A percentile compares a stretch with the other conserved stretches of the same genome.
phyloP scores from a whole-genome alignment of 805 yeast genomes.

The Pichia kluyveri region DNA sequence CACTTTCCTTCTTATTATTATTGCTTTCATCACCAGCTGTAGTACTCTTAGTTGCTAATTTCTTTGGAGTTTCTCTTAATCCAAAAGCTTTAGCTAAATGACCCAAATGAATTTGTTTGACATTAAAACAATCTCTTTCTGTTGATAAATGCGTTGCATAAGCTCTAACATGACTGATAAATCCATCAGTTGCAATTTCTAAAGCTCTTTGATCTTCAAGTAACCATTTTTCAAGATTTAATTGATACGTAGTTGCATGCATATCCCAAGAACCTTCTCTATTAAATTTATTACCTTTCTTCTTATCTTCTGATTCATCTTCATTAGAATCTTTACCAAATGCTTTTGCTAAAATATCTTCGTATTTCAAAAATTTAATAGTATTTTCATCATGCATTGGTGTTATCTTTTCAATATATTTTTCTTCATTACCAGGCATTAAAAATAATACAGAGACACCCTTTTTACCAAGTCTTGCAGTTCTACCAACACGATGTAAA shows the following conservation, averaged over 20 bases:
- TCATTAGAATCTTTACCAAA: conserved; percentile 18
- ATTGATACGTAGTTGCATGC: conserved; percentile 94
- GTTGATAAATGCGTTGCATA: conserved; percentile 86
- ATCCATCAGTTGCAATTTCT: conserved; percentile 68
- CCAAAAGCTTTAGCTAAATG: conserved; percentile 95
- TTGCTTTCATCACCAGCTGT: conserved; percentile 29
- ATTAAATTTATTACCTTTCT: conserved; percentile 15
- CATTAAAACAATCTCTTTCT: conserved; percentile 75
- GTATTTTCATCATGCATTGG: conserved; percentile 43
- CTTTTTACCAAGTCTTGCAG: conserved; percentile 90
- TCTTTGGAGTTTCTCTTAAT: conserved; percentile 87
- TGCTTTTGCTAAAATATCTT: conserved; percentile 26
- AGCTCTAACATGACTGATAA: conserved; percentile 85
- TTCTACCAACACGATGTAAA: conserved; percentile 92
- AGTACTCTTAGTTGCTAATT: conserved; percentile 36
- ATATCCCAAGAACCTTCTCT: conserved; percentile 63
- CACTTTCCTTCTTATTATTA: conserved; percentile 50
- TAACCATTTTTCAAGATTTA: conserved; percentile 82
- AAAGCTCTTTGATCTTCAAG: conserved; percentile 56
- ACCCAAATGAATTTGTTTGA: conserved; percentile 80
- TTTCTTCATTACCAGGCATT: conserved; percentile 86
- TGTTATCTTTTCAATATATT: conserved; percentile 56
- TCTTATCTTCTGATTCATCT: conserved; percentile 7
- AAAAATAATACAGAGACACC: conserved; percentile 77
- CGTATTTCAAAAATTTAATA: conserved; percentile 41